Conservation (phyloP, 352 stramenopile species). For the Pythium chondricola region DNA sequence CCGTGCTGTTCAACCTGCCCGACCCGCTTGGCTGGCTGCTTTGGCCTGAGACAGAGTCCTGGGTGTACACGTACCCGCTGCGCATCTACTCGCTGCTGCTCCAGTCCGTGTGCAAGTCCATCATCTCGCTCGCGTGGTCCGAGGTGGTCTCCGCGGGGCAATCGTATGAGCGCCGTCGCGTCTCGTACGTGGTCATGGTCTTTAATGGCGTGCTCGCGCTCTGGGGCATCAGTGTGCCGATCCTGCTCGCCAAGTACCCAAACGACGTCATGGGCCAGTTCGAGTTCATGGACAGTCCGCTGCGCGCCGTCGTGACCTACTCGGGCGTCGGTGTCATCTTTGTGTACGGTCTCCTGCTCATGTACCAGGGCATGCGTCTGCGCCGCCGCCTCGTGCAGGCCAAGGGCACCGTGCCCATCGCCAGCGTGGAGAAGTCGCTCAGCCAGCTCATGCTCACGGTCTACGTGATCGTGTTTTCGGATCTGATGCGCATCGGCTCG, state of each 20-base stretch:
- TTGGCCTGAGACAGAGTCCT: slow-evolving; percentile 49
- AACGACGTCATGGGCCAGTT: slow-evolving; percentile 57
- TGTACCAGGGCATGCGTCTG: slow-evolving; percentile 69
- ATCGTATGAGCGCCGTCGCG: slow-evolving; percentile 41
- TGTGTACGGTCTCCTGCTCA: slow-evolving; percentile 57
- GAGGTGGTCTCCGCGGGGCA: slow-evolving; percentile 75
- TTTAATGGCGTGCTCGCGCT: slow-evolving; percentile 51
- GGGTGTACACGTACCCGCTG: slow-evolving; percentile 60
- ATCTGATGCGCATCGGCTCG: slow-evolving; percentile 62
- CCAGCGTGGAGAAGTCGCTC: slow-evolving; percentile 71
- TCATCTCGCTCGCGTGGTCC: slow-evolving; percentile 75
- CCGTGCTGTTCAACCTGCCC: slow-evolving; percentile 60
- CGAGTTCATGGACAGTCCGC: slow-evolving; percentile 49
- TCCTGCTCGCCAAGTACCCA: slow-evolving; percentile 43
- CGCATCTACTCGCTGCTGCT: slow-evolving; percentile 62
- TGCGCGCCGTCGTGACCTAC: slow-evolving; percentile 53
- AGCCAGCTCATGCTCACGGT: slow-evolving; percentile 80
- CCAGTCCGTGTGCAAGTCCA: slow-evolving; percentile 75
- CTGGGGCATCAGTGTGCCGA: slow-evolving; percentile 51
- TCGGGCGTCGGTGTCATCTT: slow-evolving; percentile 52
- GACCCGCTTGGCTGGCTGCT: slow-evolving; percentile 55
- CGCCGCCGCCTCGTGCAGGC: slow-evolving; percentile 65
- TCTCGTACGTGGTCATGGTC: slow-evolving; percentile 44
- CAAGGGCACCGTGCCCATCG: slow-evolving; percentile 54
- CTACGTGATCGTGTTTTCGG: slow-evolving; percentile 67